Evolutionary conservation across 2,329 filamentous ascomycete species (phyloP).

Genomic region (Colletotrichum lupini): DNA sequence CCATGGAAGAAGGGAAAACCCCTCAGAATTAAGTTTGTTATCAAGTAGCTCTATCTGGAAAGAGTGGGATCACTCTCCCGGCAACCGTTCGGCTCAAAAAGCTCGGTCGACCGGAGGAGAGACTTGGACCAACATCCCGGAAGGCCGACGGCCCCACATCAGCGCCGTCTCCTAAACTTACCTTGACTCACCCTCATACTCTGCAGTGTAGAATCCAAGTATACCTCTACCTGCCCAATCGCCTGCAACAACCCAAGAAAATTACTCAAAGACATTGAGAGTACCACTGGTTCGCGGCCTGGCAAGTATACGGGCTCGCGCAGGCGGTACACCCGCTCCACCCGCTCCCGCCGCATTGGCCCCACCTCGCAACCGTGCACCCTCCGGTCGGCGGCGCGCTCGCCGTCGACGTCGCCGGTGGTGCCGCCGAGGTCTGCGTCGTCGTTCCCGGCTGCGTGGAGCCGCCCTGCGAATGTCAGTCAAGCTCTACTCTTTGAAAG

Average conservation of each 20-base stretch:
- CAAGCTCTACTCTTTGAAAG: background rate
- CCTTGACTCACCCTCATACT: too few relatives aligned
- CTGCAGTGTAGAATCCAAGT: background rate
- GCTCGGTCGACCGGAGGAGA: background rate
- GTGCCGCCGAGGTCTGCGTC: conserved; percentile 21
- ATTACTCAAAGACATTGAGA: conserved; percentile 32
- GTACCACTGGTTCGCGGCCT: conserved; percentile 33
- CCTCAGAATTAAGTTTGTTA: background rate
- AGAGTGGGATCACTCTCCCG: background rate
- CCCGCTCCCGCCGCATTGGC: conserved; percentile 37
- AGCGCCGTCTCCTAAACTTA: background rate
- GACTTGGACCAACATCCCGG: background rate
- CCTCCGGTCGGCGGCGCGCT: conserved; percentile 21
- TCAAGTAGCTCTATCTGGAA: background rate
- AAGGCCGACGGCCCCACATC: too few relatives aligned
- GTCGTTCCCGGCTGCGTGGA: conserved; percentile 30
- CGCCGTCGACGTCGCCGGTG: conserved; percentile 30
- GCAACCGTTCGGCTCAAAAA: background rate
- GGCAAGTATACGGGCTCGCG: conserved; percentile 32
- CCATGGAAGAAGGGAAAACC: background rate
- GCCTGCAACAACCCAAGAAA: background rate
- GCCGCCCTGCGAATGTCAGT: background rate
- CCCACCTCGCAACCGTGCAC: conserved; percentile 31
- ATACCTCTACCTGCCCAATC: background rate
- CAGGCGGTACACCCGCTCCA: conserved; percentile 33